Conservation (phyloP, 2,329 filamentous ascomycete genomes). For the Cytospora piceicola region DNA sequence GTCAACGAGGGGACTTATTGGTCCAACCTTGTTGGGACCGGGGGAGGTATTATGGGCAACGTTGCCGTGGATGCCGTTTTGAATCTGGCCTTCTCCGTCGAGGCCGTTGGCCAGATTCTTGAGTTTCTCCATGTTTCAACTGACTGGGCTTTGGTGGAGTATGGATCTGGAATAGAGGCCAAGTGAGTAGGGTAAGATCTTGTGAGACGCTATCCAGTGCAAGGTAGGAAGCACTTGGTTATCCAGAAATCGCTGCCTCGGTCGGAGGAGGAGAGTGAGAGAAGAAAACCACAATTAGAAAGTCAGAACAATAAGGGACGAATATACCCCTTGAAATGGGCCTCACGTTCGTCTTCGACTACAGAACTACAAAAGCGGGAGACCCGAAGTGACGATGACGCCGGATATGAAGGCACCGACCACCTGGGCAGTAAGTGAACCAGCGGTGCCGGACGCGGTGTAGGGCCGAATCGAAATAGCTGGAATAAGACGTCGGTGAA, state of each 20-base stretch:
- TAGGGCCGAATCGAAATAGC: neutral
- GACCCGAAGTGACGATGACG: neutral
- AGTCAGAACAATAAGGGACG: neutral
- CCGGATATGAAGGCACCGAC: neutral
- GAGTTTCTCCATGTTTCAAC: slow-evolving; percentile 4
- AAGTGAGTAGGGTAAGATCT: neutral
- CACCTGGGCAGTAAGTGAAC: neutral
- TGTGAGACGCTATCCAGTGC: neutral
- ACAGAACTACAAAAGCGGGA: neutral
- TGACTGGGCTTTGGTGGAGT: neutral
- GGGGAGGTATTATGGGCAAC: neutral
- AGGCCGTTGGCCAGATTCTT: slow-evolving; percentile 13
- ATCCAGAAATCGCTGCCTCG: neutral
- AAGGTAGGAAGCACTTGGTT: neutral
- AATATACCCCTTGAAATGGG: neutral
- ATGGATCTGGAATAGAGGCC: neutral
- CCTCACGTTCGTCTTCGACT: neutral
- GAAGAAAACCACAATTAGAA: neutral
- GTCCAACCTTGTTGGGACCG: slow-evolving; percentile 21
- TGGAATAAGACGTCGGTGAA: neutral
- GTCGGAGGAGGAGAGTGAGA: neutral
- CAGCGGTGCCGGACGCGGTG: neutral
- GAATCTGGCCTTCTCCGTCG: slow-evolving; percentile 4
- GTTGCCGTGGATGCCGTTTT: neutral
- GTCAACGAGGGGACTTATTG: slow-evolving; percentile 21